Conservation (phyloP, 768 basidiomycete genomes). For the Nidularia pulvinata region DNA sequence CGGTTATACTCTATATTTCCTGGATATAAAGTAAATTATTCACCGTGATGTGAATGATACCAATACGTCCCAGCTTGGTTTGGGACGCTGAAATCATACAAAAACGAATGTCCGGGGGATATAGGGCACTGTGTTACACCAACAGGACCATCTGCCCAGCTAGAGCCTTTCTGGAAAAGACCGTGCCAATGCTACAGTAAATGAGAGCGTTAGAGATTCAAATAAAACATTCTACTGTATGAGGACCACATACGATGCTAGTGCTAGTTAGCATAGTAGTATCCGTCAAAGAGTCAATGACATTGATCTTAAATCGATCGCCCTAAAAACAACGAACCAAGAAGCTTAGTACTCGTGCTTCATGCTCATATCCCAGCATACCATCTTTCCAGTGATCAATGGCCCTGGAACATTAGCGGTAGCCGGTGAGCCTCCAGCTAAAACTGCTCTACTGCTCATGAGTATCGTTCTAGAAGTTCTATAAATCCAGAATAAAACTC, state of each 20-base stretch:
- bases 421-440: slow-evolving; percentile 1
- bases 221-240: background rate
- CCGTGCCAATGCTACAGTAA: slow-evolving; percentile 48
- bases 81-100: slow-evolving; percentile 30
- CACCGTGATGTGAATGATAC: slow-evolving; percentile 19
- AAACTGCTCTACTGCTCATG: slow-evolving; percentile 7
- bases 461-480: slow-evolving; percentile 1
- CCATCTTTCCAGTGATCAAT: slow-evolving; percentile 9
- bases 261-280: slow-evolving; percentile 28
- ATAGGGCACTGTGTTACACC: slow-evolving; percentile 49
- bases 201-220: background rate
- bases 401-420: slow-evolving; percentile 11
- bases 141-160: slow-evolving; percentile 40
- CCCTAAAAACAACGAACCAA: slow-evolving; percentile 29
- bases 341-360: background rate
- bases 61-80: slow-evolving; percentile 20
- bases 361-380: background rate
- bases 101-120: slow-evolving; percentile 32
- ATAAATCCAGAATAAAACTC: background rate
- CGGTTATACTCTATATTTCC: background rate
- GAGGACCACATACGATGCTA: slow-evolving; percentile 19
- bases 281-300: slow-evolving; percentile 42
- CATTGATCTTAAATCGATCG: slow-evolving; percentile 35
- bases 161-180: slow-evolving; percentile 35
- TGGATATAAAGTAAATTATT: background rate